Base-by-base conservation (phyloP, 805 yeast genomes). In the Barnettozyma salicaria region DNA sequence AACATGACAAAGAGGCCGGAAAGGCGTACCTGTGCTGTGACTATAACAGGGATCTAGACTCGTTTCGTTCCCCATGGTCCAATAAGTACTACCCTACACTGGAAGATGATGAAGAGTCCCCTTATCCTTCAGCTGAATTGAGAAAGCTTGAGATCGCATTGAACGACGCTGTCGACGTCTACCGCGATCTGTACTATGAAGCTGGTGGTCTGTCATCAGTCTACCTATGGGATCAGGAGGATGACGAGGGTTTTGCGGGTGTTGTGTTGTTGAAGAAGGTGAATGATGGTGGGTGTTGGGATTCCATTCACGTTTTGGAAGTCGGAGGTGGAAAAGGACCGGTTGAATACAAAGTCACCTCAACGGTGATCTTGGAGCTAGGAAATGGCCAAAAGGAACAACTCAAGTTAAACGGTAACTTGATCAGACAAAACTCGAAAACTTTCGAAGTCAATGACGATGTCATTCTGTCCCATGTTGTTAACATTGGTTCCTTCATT, bases 21-120 rank as follows among this genome's bases (percentile, higher is more conserved):
- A 82, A 82, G 60, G 73, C 72, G 41, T 90, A 70, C 56, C 69
- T 90, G 40, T 75, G 89, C 36, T 90, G 97, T 62, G 98, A 90
- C 59, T 90, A 90, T 59, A 90, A 90, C 61, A 72, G 98, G 49
- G 98, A 90, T 55, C 89, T 95, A 7, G 97, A 90, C 60, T 79
- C 89, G 16, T 84, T 73, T 61, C 72, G 97, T 49, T 84, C 95
- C 0, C 98, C 97, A 6, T 88, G 90, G 87, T 72, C 86, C 16
- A 87, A 87, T 56, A 68, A 69, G 43, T 90, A 84, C 61, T 73
- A 68, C 44, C 82, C 84, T 0, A 41, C 36, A 6, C 64, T 66
- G 6, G 79, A 71, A 35, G 81, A 71, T 34, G 70, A 65, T 17
- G 68, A 67, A 26, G 92, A 85, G 18, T 84, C 87, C 3, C 88